Percentiles rank a stretch among this genome's conserved stretches.
Conservation (phyloP, 495 filamentous ascomycete species). For the Talaromyces borbonicus region DNA sequence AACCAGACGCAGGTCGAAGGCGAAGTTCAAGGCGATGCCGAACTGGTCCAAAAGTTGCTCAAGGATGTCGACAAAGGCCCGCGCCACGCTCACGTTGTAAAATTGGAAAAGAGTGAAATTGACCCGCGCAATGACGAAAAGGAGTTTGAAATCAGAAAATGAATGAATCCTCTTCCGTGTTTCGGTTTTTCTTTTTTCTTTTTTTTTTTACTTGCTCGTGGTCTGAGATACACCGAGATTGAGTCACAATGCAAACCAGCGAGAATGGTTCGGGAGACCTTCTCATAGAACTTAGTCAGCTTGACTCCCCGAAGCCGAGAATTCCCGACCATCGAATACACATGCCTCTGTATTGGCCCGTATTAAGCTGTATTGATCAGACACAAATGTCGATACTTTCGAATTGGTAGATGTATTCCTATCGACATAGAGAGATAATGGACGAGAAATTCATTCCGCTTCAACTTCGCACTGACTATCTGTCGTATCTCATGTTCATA, state of each 20-base stretch:
- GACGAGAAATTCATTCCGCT: too few species aligned
- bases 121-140: constrained; percentile 51
- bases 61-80: constrained; percentile 72
- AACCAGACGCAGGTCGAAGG: constrained; percentile 87
- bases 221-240: neutral
- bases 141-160: constrained; percentile 43
- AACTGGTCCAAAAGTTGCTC: constrained; percentile 55
- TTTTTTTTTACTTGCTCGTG: neutral
- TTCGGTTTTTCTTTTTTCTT: neutral
- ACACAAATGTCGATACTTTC: neutral
- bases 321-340: too few species aligned
- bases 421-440: constrained; percentile 8
- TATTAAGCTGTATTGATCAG: too few species aligned
- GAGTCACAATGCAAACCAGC: neutral
- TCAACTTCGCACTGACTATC: too few species aligned
- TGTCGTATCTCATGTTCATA: too few species aligned
- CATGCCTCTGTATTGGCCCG: too few species aligned
- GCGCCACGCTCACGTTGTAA: constrained; percentile 53
- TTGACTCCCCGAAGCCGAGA: too few species aligned
- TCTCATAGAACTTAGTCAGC: too few species aligned
- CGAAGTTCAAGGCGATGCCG: constrained; percentile 69
- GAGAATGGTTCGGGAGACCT: neutral
- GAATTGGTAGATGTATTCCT: neutral
- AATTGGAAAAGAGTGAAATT: constrained; percentile 58
- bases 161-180: neutral